Base-by-base conservation (phyloP, 331 rosid species). In the Arachis monticola region DNA sequence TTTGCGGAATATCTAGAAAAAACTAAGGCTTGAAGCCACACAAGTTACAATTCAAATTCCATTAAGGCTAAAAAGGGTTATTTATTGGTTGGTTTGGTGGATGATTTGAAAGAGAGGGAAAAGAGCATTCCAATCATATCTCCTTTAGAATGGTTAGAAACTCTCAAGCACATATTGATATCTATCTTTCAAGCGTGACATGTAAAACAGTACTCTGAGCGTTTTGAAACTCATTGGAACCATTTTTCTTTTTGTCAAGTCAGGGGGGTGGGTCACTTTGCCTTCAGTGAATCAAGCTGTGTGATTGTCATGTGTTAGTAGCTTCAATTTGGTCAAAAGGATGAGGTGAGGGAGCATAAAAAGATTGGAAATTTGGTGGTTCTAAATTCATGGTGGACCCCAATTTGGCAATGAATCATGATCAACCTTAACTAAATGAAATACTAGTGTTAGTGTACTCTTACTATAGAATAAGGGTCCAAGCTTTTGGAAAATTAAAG, bases 281-380 rank as follows among this genome's bases (percentile, higher is more conserved):
- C 59, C 80, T 74, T 77, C 69, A 78, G 77, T 76, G 72, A 78
- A 79, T 76, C 74, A 69, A 76, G 75, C 57, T 58, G 77, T 17
- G 68, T 61, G 82, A 30, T 60, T 66, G 68, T 85, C 84, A 77
- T 74, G 60, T 83, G 76, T 75, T 77, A 80, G 80, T 77, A 79
- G 80, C 77, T 75, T 84, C 84, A 78, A 72, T 57, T 73, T 83
- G 85, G 92, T 91, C 95, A 89, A 89, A 84, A 81, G 89, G 78
- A 22, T 52, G 7, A 70, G 66, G 52, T 14, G 59, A 48, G 31
- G 64, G 9, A 50, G 60, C 79, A 69, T 82, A 65, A 77, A 85
- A 78, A 79, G 79, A 83, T 41, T 56, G 79, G 69, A 82, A 69
- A 58, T 69, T 78, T 72, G 40, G 40, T 67, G 71, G 62, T 60